Base-by-base conservation (phyloP, 2,329 filamentous ascomycete species). In the Nigrospora osmanthi region DNA sequence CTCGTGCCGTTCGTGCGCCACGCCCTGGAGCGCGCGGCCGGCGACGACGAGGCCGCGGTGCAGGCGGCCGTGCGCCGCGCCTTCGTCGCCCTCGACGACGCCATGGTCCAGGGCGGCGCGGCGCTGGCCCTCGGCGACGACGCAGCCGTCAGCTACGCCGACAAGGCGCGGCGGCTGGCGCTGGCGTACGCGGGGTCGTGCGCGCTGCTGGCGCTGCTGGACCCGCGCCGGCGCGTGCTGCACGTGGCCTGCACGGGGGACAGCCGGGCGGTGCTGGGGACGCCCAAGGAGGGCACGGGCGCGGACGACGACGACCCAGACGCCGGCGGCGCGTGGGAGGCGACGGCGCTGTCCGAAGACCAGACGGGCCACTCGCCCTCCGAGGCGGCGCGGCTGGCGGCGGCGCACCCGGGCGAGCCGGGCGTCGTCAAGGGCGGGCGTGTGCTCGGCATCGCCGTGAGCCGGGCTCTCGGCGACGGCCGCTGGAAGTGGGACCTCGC, bases 211-310 rank as follows among this genome's bases (percentile, higher is more conserved):
- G 71, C 80, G 0, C 62, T 84, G 2, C 85, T 78, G 54, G 80
- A 87, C 49, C 70, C 78, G 0, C 47, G 53, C 1, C 66, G 67
- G 1, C 67, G 68, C 6, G 75, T 66, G 0, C 62, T 87, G 0
- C 75, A 77, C 19, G 80, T 84, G 3, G 83, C 83, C 1, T 81
- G 80, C 49, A 76, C 77, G 0, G 84, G 84, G 0, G 83, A 87
- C 61, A 85, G 79, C 1, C 72, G 81, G 33, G 81, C 81, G 12
- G 80, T 85, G 0, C 68, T 85, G 0, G 83, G 81, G 1, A 57
- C 57, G 4, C 15, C 5, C 3, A 15, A 11, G n/a, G 9, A 2
- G 23, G 23, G 23, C 23, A 10, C 6, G 5, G 23, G 23, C 23
- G 9, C 5, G 5, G 23, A 10, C 23, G 60, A 70, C 62, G 66